Evolutionary conservation across 306 rosid genomes (phyloP).

Genomic region (Argentina anserina): DNA sequence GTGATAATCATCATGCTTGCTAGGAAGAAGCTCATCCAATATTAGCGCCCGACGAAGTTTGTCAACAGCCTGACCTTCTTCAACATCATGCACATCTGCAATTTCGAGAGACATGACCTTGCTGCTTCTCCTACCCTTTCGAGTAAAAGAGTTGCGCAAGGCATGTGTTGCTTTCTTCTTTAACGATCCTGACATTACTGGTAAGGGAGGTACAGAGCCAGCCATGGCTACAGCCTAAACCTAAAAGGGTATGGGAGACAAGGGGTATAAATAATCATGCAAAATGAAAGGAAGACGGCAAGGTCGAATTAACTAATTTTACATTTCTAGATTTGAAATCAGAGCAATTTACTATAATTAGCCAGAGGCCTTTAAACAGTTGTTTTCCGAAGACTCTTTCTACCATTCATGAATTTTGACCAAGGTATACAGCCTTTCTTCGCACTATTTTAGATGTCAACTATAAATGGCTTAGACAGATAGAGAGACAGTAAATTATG

Average conservation of each 20-base stretch:
- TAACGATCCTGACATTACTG: neutral
- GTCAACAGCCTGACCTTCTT: slow-evolving; percentile 1
- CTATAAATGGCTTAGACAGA: neutral
- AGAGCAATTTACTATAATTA: neutral
- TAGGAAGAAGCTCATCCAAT: slow-evolving; percentile 10
- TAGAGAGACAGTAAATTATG: neutral
- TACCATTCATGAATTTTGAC: neutral
- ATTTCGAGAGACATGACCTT: neutral
- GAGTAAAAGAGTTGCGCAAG: neutral
- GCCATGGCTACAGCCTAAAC: slow-evolving; percentile 4
- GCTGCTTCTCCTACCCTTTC: neutral
- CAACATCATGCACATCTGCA: neutral
- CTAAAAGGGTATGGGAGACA: neutral
- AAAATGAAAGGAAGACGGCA: neutral
- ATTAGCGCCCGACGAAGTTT: slow-evolving; percentile 1
- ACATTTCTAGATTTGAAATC: neutral
- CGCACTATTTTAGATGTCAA: neutral
- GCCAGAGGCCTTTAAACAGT: neutral
- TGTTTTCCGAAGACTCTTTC: neutral
- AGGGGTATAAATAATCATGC: neutral
- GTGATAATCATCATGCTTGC: slow-evolving; percentile 11
- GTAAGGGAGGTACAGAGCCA: neutral
- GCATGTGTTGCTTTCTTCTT: slow-evolving; percentile 8
- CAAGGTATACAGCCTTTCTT: neutral
- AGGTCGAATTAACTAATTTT: neutral